Conservation (phyloP, 2,329 filamentous ascomycete species). For the Sclerotinia trifoliorum region DNA sequence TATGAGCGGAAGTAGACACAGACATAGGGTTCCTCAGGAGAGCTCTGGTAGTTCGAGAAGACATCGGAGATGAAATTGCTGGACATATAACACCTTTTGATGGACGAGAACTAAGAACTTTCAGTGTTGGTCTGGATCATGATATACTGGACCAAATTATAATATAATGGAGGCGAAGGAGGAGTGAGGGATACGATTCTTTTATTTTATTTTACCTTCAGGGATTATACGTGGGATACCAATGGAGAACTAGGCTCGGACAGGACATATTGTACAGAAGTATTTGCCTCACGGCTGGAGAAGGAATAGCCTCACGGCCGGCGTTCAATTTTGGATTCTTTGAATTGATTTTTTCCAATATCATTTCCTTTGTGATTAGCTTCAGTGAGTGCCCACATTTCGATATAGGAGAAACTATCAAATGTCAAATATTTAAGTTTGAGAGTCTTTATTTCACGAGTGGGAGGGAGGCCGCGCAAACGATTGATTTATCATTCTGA, state of each 20-base stretch:
- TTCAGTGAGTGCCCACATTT: neutral
- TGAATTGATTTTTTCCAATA: neutral
- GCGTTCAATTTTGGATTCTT: conserved; percentile 18
- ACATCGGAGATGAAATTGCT: conserved; percentile 29
- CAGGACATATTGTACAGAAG: neutral
- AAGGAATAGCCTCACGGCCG: conserved; percentile 22
- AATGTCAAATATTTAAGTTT: neutral
- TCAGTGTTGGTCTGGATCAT: neutral
- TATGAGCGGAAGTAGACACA: conserved; percentile 40
- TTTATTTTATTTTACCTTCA: too few species aligned
- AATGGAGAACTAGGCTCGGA: conserved; percentile 6
- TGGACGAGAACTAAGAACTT: neutral
- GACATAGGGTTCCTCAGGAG: conserved; percentile 43
- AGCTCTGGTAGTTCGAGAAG: conserved; percentile 39
- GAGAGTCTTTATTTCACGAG: neutral
- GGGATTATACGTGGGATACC: neutral
- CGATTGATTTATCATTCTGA: neutral
- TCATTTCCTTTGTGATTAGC: conserved; percentile 11
- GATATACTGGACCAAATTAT: neutral
- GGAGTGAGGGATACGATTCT: neutral
- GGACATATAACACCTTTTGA: neutral
- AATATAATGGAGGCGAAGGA: neutral
- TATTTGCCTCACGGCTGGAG: conserved; percentile 24
- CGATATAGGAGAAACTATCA: neutral
- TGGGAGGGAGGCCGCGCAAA: neutral